A percentile compares a stretch with the other conserved stretches of the same genome.
Conservation (phyloP, 345 rosid genomes). For the Linum lewisii region DNA sequence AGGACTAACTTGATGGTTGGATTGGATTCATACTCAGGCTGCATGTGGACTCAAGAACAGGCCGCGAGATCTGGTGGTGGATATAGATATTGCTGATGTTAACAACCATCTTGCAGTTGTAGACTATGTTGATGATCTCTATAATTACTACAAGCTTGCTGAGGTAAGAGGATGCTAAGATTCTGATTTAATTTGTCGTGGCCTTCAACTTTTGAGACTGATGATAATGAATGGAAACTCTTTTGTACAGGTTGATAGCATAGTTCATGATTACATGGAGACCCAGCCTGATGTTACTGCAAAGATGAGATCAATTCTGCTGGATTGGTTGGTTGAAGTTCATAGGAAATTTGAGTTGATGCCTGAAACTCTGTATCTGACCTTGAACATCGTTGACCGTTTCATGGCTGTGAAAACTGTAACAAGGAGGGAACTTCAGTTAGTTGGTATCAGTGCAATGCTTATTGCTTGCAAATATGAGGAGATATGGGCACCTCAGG, state of each 20-base stretch:
- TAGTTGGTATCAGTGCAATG: conserved; percentile 75
- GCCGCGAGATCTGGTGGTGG: conserved; percentile 22
- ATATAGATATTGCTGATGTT: conserved; percentile 63
- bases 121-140: conserved; percentile 90
- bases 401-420: conserved; percentile 57
- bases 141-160: conserved; percentile 56
- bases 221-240: too few relatives aligned
- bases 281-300: conserved; percentile 61
- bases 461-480: conserved; percentile 91
- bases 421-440: conserved; percentile 62
- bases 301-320: conserved; percentile 75
- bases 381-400: conserved; percentile 69
- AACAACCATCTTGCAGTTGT: conserved; percentile 58
- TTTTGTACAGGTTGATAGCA: conserved; percentile 51
- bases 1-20: background rate
- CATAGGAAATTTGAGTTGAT: conserved; percentile 69
- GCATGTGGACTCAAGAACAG: conserved; percentile 40
- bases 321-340: conserved; percentile 88
- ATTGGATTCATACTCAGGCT: conserved; percentile 23
- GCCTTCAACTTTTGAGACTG: too few relatives aligned
- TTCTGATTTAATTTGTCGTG: too few relatives aligned
- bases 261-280: conserved; percentile 53
- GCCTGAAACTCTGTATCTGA: conserved; percentile 80
- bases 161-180: too few relatives aligned
- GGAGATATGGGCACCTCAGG: conserved; percentile 96